A percentile compares a stretch with the other conserved stretches of the same genome.
Conservation (phyloP, 148 eudicot species). For the Chenopodium formosanum region DNA sequence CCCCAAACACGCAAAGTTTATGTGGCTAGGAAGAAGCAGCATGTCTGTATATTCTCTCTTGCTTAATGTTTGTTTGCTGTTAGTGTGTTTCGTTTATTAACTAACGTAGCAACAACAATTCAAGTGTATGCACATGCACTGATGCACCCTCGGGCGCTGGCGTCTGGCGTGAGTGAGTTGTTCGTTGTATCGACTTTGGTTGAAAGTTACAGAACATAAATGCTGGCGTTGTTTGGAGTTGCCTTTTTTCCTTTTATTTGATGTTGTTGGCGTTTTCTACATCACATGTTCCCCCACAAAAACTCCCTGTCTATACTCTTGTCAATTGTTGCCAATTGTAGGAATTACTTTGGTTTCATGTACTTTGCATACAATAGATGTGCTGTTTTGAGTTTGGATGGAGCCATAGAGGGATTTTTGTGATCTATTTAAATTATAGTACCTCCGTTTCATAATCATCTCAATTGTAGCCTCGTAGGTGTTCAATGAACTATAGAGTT, state of each 20-base stretch:
- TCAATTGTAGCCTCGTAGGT: no score
- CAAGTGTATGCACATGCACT: background rate
- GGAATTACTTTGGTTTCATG: no score
- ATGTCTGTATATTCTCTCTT: background rate
- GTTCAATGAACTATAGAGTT: no score
- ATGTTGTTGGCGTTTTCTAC: background rate
- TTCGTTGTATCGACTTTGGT: background rate
- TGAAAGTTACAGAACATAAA: background rate
- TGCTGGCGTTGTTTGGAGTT: background rate
- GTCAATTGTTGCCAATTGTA: background rate
- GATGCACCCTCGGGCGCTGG: no score
- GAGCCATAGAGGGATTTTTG: no score
- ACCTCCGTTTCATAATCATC: no score
- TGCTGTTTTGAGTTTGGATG: no score
- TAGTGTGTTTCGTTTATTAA: background rate
- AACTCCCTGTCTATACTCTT: background rate
- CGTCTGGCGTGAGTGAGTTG: slow-evolving; percentile 13
- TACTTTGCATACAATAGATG: no score
- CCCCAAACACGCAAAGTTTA: background rate
- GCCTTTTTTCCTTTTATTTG: background rate
- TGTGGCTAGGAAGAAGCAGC: background rate
- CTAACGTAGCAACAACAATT: background rate
- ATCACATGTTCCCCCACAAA: background rate
- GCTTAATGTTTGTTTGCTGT: background rate
- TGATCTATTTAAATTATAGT: no score